Evolutionary conservation across 1,284 basidiomycete genomes (phyloP), one percentile per base, ranked within the genome.

Genomic region (Ustilago trichophora): DNA sequence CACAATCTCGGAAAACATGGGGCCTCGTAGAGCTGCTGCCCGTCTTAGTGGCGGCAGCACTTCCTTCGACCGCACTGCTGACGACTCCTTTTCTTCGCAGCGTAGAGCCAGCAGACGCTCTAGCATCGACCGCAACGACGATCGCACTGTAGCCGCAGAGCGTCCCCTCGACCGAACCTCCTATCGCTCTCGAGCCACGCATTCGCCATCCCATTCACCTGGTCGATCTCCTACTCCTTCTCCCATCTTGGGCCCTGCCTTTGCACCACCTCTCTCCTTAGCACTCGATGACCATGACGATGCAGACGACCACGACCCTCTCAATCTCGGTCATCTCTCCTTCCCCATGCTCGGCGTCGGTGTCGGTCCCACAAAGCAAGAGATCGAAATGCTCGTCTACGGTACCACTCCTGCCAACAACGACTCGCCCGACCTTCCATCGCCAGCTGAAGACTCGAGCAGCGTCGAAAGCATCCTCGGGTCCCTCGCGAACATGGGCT

Each of bases 311-410:
- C 55, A 50, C 25, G 42, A 57, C 29, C 8, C 46, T 31, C 50
- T 58, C 62, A 53, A 65, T n/a, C 50, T 56, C 8, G 76, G 77
- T 12, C 77, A 76, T 33, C 68, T 77, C 31, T 73, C 74, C 18
- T 73, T 77, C 22, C 70, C 71, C 41, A 65, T 62, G 49, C 69
- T 69, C 26, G 74, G 66, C 32, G 56, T 74, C 27, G 74, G 70
- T 22, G 53, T 77, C 22, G 76, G 71, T 21, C 73, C 73, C 1
- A 68, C 75, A 22, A 62, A 72, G 51, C 63, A 75, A 18, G 73
- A 79, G 40, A 72, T 78, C 58, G 52, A 76, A 26, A 38, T 72
- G 52, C 60, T 79, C 22, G 69, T 76, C 35, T 75, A 71, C 52
- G 73, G 69, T 38, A 50, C 60, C 8, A 43, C 51, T 12, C 32